Evolutionary conservation across 2,329 filamentous ascomycete genomes (phyloP).

Genomic region (Bretziella fagacearum): DNA sequence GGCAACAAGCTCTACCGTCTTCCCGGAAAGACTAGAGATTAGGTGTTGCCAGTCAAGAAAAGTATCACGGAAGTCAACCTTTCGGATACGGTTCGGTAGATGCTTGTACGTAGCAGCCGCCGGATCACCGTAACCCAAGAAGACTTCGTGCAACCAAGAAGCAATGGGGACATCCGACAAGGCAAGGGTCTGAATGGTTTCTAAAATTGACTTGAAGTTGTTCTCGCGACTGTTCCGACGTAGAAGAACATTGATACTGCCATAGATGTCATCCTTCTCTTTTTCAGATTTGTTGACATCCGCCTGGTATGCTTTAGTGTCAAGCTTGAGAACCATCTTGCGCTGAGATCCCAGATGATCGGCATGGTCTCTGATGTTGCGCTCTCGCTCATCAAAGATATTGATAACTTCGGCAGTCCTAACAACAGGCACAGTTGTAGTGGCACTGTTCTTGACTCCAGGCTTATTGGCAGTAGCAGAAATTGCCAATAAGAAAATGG

Average conservation of each 20-base stretch:
- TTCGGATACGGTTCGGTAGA: conserved; percentile 58
- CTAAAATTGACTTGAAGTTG: conserved; percentile 87
- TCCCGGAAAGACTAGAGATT: conserved; percentile 74
- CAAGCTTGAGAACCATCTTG: conserved; percentile 64
- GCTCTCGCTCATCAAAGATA: conserved; percentile 71
- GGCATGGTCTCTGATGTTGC: conserved; percentile 46
- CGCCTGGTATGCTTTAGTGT: conserved; percentile 57
- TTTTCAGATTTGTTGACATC: conserved; percentile 51
- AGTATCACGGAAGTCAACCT: conserved; percentile 80
- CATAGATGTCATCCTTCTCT: conserved; percentile 66
- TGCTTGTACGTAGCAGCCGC: conserved; percentile 73
- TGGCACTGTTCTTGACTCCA: conserved; percentile 32
- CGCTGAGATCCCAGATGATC: conserved; percentile 32
- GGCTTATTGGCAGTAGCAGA: conserved; percentile 31
- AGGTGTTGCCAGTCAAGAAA: conserved; percentile 94
- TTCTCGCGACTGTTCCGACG: conserved; percentile 78
- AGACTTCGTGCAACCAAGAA: conserved; percentile 88
- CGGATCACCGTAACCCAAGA: conserved; percentile 92
- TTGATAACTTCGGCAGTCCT: conserved; percentile 75
- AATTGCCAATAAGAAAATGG: conserved; percentile 71
- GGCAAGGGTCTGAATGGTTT: conserved; percentile 76
- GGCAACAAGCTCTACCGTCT: conserved; percentile 62
- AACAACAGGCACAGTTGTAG: conserved; percentile 47
- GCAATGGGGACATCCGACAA: conserved; percentile 74
- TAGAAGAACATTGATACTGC: conserved; percentile 68